Evolutionary conservation across 1,139 yeast genomes (phyloP).

Genomic region (Zhuliangozyma parablackwelliae): DNA sequence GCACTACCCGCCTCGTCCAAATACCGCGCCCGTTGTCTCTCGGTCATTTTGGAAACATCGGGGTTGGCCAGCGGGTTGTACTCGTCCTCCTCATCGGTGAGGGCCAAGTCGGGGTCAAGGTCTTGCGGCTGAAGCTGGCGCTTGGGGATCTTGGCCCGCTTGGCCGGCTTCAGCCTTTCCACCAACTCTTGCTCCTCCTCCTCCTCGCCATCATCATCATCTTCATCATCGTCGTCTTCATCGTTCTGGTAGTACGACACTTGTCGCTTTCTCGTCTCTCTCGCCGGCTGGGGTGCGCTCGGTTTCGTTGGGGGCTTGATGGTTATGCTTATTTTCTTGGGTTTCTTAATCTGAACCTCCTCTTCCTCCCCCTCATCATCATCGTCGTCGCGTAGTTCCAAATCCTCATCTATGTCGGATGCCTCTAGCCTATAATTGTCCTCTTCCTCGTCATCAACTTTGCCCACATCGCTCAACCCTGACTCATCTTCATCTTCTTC

Average conservation of each 20-base stretch:
- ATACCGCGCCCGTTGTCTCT: constrained; percentile 52
- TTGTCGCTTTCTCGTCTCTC: constrained; percentile 29
- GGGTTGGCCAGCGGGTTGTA: constrained; percentile 38
- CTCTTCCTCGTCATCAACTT: constrained; percentile 25
- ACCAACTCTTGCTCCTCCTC: constrained; percentile 8
- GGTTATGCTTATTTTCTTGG: constrained; percentile 9
- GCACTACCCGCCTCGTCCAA: constrained; percentile 24
- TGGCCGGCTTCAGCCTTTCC: constrained; percentile 2
- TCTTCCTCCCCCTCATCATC: constrained; percentile 17
- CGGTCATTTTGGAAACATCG: constrained; percentile 57
- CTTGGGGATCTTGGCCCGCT: constrained; percentile 7
- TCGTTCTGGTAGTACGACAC: constrained; percentile 33
- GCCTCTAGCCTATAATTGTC: constrained; percentile 34
- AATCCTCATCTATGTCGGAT: constrained; percentile 39
- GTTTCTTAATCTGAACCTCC: constrained; percentile 2
- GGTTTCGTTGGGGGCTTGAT: constrained; percentile 11
- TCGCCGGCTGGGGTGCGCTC: constrained; percentile 3
- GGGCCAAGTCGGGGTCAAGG: constrained; percentile 35
- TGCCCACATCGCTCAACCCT: constrained; percentile 15
- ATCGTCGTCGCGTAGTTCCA: constrained; percentile 28
- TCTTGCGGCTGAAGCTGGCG: constrained; percentile 18
- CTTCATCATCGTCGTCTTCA: constrained; percentile 24
- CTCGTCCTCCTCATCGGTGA: constrained; percentile 44
- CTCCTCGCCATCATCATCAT: constrained; percentile 17
- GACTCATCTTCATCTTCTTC: constrained; percentile 14